Evolutionary conservation across 2,329 filamentous ascomycete species (phyloP).

Genomic region (Zasmidium angulare): DNA sequence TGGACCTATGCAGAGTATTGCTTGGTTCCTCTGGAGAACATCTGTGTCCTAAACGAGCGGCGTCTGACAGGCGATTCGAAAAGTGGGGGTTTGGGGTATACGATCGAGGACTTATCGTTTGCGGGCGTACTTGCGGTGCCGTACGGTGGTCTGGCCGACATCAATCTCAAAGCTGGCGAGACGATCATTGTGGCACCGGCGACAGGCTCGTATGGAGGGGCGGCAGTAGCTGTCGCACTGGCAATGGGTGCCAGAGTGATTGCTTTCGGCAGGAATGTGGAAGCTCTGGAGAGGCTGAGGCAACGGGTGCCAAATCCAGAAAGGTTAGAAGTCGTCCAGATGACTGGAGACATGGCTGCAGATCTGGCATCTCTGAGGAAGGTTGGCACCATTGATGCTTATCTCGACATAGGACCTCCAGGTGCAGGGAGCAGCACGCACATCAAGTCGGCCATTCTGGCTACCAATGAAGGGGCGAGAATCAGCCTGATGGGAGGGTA

Average conservation of each 20-base stretch:
- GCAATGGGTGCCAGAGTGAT: slow-evolving; percentile 55
- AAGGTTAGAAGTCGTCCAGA: slow-evolving; percentile 40
- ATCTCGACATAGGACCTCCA: slow-evolving; percentile 50
- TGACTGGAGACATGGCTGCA: slow-evolving; percentile 42
- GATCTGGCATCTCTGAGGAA: slow-evolving; percentile 38
- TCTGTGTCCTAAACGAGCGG: slow-evolving; percentile 34
- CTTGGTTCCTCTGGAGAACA: slow-evolving; percentile 41
- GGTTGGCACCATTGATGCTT: slow-evolving; percentile 41
- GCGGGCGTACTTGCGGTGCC: slow-evolving; percentile 39
- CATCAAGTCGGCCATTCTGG: slow-evolving; percentile 40
- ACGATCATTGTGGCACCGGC: slow-evolving; percentile 49
- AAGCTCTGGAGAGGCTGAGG: background rate
- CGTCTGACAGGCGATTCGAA: background rate
- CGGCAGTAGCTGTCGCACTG: slow-evolving; percentile 49
- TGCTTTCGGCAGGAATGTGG: slow-evolving; percentile 25
- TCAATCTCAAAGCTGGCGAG: slow-evolving; percentile 47
- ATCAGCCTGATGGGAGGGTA: slow-evolving; percentile 30
- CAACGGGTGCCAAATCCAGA: background rate
- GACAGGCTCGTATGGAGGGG: slow-evolving; percentile 51
- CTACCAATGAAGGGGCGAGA: slow-evolving; percentile 39
- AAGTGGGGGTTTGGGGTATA: slow-evolving; percentile 40
- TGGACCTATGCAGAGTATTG: slow-evolving; percentile 25
- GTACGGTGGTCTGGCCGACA: slow-evolving; percentile 38
- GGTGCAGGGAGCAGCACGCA: slow-evolving; percentile 41
- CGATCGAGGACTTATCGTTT: slow-evolving; percentile 40